Evolutionary conservation across 208 protist species (phyloP).

Genomic region (Trypanosoma vivax): DNA sequence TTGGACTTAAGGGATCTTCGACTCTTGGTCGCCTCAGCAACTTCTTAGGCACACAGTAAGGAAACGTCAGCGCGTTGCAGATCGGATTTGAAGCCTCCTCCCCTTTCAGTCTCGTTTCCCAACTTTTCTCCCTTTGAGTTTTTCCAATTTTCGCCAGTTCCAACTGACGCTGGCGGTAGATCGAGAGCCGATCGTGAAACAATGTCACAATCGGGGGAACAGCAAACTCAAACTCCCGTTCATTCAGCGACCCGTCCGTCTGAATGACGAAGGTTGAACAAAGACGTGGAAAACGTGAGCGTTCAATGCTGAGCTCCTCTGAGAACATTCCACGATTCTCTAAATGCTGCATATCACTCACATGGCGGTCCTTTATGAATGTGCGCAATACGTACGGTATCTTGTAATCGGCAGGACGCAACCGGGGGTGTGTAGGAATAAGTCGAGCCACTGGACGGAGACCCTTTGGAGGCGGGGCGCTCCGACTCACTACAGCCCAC

Average conservation of each 20-base stretch:
- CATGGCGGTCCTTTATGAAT: constrained; percentile 83
- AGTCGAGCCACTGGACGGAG: constrained; percentile 49
- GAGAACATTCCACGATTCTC: constrained; percentile 88
- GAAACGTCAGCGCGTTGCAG: constrained; percentile 78
- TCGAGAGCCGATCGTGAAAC: constrained; percentile 79
- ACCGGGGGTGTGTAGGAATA: constrained; percentile 55
- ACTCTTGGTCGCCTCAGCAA: constrained; percentile 50
- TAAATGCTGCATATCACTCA: constrained; percentile 81
- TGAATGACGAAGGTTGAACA: constrained; percentile 74
- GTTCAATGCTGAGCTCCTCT: constrained; percentile 86
- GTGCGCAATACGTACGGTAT: constrained; percentile 76
- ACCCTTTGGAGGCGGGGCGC: constrained; percentile 51
- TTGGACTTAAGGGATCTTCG: constrained; percentile 58
- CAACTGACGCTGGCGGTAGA: constrained; percentile 73
- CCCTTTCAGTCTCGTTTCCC: constrained; percentile 39
- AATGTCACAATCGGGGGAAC: constrained; percentile 76
- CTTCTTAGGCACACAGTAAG: constrained; percentile 80
- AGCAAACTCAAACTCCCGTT: constrained; percentile 84
- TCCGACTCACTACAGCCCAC: constrained; percentile 82
- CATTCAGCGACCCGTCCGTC: constrained; percentile 83
- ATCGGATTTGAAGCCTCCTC: constrained; percentile 57
- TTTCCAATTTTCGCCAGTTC: constrained; percentile 79
- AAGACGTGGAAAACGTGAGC: constrained; percentile 72
- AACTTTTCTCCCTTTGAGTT: constrained; percentile 53
- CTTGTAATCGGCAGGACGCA: constrained; percentile 76